Base-by-base conservation (phyloP, 768 basidiomycete species). In the Pleurotus tuber-regium region DNA sequence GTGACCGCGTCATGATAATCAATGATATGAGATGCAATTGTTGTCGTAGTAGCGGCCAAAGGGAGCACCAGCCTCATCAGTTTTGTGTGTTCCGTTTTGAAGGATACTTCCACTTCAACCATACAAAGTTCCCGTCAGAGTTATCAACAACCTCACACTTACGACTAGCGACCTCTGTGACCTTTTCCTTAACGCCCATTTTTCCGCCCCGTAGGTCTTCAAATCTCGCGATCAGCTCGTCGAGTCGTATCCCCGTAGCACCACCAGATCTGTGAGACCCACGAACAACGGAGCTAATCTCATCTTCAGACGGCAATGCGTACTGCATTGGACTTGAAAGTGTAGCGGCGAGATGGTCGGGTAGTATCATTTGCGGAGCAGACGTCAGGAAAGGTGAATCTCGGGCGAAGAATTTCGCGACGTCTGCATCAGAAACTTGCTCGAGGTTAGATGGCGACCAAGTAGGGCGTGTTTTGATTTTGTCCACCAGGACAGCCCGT, bases 271-370 rank as follows among this genome's bases (percentile, higher is more conserved):
- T 63, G 59, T 85, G 80, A 61, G 78, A 69, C 49, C 93, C 85
- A 55, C 68, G 74, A 35, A 98, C 84, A 33, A 86, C 66, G 14
- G 75, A 67, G 39, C 79, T 73, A 56, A 99, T 84, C 57, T 86
- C 83, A 36, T 72, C 68, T 65, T 98, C 94, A 11, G 84, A 81
- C 1, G 94, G 96, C 40, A 99, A 73, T 49, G 81, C 79, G 57
- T 69, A 80, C 52, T 66, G 71, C 59, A 69, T 63, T n/a, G 62
- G 64, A 43, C 62, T 66, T 51, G 54, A 56, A 43, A 63, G 62
- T 24, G 53, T 64, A 38, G 64, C 52, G 25, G 51, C 52, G 40
- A 62, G 51, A 35, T 63, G 59, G 54, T 74, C 65, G 21, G 78
- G 67, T 25, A 80, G 59, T 21, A 69, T 68, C 23, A 84, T 62